These are phyloP conservation scores for Calonectria hongkongensis DNA, from an alignment of 2,329 filamentous ascomycete genomes.

Conservation along the genomic window DNA sequence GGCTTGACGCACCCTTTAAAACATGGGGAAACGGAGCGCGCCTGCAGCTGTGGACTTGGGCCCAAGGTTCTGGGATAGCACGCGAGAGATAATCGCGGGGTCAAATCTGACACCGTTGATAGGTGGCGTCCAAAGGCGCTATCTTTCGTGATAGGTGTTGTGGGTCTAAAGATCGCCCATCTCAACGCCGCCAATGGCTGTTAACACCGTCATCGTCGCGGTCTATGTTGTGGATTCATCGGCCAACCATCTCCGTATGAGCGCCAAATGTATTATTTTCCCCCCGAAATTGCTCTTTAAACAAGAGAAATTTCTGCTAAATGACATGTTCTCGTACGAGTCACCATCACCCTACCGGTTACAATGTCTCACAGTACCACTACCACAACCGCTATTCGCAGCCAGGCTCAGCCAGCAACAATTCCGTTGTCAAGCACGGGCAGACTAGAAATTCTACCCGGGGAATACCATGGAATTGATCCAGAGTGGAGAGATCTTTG, in stretches of 20 bases:
- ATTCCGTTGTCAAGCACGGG: conserved; percentile 5
- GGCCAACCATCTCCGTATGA: background rate
- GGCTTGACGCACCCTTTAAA: conserved; percentile 32
- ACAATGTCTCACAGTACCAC: conserved; percentile 17
- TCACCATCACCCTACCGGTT: background rate
- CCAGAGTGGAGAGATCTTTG: conserved; percentile 55
- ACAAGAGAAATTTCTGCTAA: background rate
- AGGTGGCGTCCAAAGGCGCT: conserved; percentile 44
- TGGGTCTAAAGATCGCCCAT: conserved; percentile 33
- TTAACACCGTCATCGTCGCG: conserved; percentile 26
- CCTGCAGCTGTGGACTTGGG: background rate
- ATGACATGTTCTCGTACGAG: background rate
- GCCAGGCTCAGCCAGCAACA: background rate
- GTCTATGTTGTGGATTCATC: conserved; percentile 6
- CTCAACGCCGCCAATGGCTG: conserved; percentile 35
- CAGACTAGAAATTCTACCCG: conserved; percentile 14
- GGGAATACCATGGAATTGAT: conserved; percentile 50
- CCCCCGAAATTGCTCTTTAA: background rate
- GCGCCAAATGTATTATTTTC: background rate
- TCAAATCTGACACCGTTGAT: conserved; percentile 37
- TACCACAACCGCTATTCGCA: background rate
- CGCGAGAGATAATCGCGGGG: conserved; percentile 48
- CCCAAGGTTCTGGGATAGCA: conserved; percentile 25
- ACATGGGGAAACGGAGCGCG: conserved; percentile 27
- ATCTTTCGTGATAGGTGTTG: conserved; percentile 35